phyloP scores from a whole-genome alignment of 2,329 filamentous ascomycete species.

The Leptographium radiaticola region DNA sequence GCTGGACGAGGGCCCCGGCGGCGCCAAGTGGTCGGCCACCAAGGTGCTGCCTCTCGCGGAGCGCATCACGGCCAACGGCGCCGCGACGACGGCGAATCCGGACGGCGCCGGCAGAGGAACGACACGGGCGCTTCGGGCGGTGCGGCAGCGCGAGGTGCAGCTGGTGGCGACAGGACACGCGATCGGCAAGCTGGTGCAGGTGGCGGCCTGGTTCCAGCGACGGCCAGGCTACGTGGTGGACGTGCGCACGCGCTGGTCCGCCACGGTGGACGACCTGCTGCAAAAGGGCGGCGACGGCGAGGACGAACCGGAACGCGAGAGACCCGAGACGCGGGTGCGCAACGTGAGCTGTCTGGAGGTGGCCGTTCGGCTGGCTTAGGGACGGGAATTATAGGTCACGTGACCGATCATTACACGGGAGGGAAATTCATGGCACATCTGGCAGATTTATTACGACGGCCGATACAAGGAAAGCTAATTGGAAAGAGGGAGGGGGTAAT shows the following conservation, averaged over 20 bases:
- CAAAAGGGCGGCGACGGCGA: conserved; percentile 18
- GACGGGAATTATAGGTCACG: neutral
- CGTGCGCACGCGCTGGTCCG: conserved; percentile 48
- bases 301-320: conserved; percentile 3
- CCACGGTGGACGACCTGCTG: conserved; percentile 55
- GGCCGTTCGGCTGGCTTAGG: neutral
- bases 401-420: too few relatives aligned
- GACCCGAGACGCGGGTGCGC: neutral
- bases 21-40: conserved; percentile 30
- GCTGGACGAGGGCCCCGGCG: conserved; percentile 38
- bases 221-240: conserved; percentile 45
- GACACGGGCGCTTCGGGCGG: conserved; percentile 7
- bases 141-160: conserved; percentile 24
- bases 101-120: conserved; percentile 4
- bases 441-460: too few relatives aligned
- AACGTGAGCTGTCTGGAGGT: conserved; percentile 10
- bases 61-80: conserved; percentile 27
- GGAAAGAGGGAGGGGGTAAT: neutral
- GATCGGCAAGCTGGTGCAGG: conserved; percentile 46
- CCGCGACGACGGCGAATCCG: conserved; percentile 9
- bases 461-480: neutral
- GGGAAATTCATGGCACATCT: too few relatives aligned
- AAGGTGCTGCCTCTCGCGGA: conserved; percentile 31
- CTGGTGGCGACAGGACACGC: conserved; percentile 48
- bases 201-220: conserved; percentile 53